A percentile compares a stretch with the other conserved stretches of the same genome.
Conservation (phyloP, 2,329 filamentous ascomycete species). For the Aspergillus tamarii region DNA sequence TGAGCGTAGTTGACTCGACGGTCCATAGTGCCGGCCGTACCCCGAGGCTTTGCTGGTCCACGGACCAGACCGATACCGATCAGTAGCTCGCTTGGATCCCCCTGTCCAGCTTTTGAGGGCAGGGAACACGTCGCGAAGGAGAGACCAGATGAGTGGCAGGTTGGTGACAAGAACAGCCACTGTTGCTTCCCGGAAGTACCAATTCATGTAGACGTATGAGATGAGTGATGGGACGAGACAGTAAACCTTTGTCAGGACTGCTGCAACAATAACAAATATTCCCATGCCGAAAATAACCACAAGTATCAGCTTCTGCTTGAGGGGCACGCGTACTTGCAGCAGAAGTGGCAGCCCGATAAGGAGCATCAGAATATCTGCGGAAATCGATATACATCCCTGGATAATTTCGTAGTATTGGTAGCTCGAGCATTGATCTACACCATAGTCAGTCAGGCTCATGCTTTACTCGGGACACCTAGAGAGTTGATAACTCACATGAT, state of each 20-base stretch:
- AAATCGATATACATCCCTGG: slow-evolving; percentile 50
- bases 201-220: slow-evolving; percentile 50
- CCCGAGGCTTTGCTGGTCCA: slow-evolving; percentile 36
- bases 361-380: slow-evolving; percentile 49
- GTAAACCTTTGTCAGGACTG: slow-evolving; percentile 55
- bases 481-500: slow-evolving; percentile 25
- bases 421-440: slow-evolving; percentile 45
- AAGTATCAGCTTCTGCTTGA: slow-evolving; percentile 49
- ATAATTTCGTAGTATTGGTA: slow-evolving; percentile 52
- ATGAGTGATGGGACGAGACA: slow-evolving; percentile 46
- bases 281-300: slow-evolving; percentile 49
- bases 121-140: slow-evolving; percentile 54
- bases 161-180: slow-evolving; percentile 55
- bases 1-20: slow-evolving; percentile 30
- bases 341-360: slow-evolving; percentile 48
- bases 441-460: slow-evolving; percentile 8
- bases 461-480: background rate
- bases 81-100: slow-evolving; percentile 37
- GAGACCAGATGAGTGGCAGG: slow-evolving; percentile 55
- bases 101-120: slow-evolving; percentile 45
- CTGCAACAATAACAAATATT: slow-evolving; percentile 52
- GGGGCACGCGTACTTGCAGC: slow-evolving; percentile 42
- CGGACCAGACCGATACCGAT: slow-evolving; percentile 37
- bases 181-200: slow-evolving; percentile 52
- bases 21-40: slow-evolving; percentile 30